Evolutionary conservation across 345 rosid genomes (phyloP).

Genomic region (Cardamine occulta): DNA sequence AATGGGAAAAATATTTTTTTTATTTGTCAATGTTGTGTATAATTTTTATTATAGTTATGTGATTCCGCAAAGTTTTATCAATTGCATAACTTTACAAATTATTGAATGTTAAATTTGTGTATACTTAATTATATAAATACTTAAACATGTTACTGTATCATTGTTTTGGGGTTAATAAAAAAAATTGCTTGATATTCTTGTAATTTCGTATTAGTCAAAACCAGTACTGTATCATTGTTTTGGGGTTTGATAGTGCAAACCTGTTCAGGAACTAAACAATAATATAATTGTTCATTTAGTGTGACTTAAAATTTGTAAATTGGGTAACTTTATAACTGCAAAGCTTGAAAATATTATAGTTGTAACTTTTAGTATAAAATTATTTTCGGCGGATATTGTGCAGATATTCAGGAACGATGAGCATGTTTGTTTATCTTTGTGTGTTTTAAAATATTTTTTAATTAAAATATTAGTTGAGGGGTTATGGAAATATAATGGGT

Average conservation of each 20-base stretch:
- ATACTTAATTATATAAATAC: background rate
- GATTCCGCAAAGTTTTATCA: background rate
- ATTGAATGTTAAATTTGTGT: background rate
- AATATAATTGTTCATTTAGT: background rate
- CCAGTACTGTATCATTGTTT: background rate
- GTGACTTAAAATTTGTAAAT: background rate
- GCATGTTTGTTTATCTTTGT: conserved; percentile 17
- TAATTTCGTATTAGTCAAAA: background rate
- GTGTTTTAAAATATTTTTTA: background rate
- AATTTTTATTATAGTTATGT: conserved; percentile 1
- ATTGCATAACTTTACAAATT: background rate
- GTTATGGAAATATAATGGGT: conserved; percentile 13
- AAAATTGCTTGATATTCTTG: background rate
- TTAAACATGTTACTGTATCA: background rate
- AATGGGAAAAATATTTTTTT: background rate
- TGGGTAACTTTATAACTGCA: conserved; percentile 9
- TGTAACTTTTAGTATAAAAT: background rate
- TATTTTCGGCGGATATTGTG: conserved; percentile 32
- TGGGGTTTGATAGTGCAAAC: background rate
- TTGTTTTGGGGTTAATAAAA: background rate
- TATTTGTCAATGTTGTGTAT: background rate
- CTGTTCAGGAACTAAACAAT: background rate
- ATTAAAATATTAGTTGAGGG: background rate
- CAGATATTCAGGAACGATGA: conserved; percentile 24
- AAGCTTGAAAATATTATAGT: conserved; percentile 10